Base-by-base conservation (phyloP, 2,329 filamentous ascomycete species). In the Cordyceps pruinosa region DNA sequence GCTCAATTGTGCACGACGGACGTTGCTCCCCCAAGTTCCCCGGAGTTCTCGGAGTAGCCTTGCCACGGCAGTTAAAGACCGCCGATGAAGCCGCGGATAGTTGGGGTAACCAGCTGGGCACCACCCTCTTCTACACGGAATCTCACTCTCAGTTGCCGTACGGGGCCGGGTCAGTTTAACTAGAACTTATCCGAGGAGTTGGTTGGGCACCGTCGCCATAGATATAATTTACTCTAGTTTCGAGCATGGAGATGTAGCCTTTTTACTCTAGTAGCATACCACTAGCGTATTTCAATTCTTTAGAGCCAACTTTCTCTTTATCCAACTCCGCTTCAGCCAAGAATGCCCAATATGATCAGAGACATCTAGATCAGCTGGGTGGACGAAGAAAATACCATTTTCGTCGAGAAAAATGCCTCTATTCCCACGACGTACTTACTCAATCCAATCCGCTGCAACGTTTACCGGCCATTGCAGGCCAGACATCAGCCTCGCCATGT, bases 371-470 rank as follows among this genome's bases (percentile, higher is more conserved):
- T 30, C 45, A 15, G 42, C 41, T 34, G 35, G 57, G 30, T 47
- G 44, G 23, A 53, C 53, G 3, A 59, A 52, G 47, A 42, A 61
- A 46, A 51, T 0, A 81, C 81, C 66, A 70, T 82, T 15, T 68
- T 30, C 15, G n/a, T 68, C 47, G 64, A 70, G 60, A 70, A 72
- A 52, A 72, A 74, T 60, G 67, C 65, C 7, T 69, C 67, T 0
- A 65, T 73, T 59, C 61, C 6, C 63, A 63, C 25, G 57, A 66
- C 2, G 63, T 68, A 15, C 62, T 71, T 23, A 13, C 21, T 25
- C 17, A 19, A 17, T 26, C 41, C 41, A 6, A 66, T 75, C 19
- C 68, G 72, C 13, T 70, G 69, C 60, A 75, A 74, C 37, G 65
- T 74, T 17, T 74, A 73, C 59, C 66, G 70, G 6, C 72, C 72